phyloP scores from a whole-genome alignment of 2,329 filamentous ascomycete species.

The Aspergillus fructus region DNA sequence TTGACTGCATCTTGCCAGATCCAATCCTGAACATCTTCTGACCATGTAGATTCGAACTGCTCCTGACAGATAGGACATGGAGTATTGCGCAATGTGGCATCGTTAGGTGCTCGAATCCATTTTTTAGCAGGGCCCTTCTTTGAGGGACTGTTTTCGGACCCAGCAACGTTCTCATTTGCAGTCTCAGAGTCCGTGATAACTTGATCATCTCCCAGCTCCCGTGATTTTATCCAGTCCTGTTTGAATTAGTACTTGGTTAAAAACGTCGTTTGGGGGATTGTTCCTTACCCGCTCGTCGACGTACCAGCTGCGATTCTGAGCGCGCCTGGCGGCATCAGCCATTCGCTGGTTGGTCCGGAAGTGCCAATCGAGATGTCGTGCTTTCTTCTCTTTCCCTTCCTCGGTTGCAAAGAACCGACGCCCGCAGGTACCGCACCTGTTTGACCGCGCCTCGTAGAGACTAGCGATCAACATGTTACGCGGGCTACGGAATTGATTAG shows the following conservation, averaged over 20 bases:
- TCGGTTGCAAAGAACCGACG: conserved; percentile 77
- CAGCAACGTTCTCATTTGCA: conserved; percentile 41
- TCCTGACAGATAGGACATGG: conserved; percentile 95
- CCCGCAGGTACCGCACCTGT: conserved; percentile 88
- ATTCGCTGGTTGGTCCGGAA: conserved; percentile 90
- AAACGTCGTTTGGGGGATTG: neutral
- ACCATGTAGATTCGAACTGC: conserved; percentile 87
- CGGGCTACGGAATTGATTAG: conserved; percentile 50
- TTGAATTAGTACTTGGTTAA: conserved; percentile 8
- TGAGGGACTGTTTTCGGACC: conserved; percentile 37
- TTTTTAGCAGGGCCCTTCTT: conserved; percentile 61
- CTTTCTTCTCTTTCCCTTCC: conserved; percentile 81
- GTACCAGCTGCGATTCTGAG: conserved; percentile 92
- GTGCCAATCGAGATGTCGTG: conserved; percentile 95
- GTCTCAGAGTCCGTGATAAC: conserved; percentile 43
- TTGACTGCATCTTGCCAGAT: conserved; percentile 90
- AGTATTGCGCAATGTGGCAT: conserved; percentile 69
- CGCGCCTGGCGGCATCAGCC: conserved; percentile 79
- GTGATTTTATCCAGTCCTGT: conserved; percentile 85
- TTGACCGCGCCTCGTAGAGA: conserved; percentile 78
- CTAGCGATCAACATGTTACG: conserved; percentile 71
- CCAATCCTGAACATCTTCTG: conserved; percentile 91
- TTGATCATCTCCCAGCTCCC: conserved; percentile 71
- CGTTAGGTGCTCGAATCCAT: conserved; percentile 82
- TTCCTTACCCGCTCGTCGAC: conserved; percentile 75